Base-by-base conservation (phyloP, 108 stramenopile species). In the Nannochloropsis salina region DNA sequence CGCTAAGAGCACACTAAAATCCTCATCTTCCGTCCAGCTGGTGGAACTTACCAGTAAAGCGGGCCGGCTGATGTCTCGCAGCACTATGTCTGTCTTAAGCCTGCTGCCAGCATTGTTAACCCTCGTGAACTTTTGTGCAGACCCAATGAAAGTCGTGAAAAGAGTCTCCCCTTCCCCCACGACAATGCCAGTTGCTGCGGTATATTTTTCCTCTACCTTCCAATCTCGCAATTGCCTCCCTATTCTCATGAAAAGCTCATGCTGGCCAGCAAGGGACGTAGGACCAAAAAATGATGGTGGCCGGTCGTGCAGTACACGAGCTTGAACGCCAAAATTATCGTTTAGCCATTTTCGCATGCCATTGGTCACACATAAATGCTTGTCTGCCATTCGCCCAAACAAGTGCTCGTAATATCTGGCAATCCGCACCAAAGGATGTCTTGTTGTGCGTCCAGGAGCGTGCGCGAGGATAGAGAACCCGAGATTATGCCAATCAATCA, bases 11-110 rank as follows among this genome's bases (percentile, higher is more conserved):
- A 98, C 91, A 18, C 92, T 91, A 92, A 99, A 99, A 88, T 99
- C 99, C 90, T 99, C 99, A 84, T 99, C 99, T 1, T 96, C 93
- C 22, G 99, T 98, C 99, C 99, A 99, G 45, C 93, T 94, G 9
- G 99, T 99, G 6, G 95, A 94, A 80, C 94, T 94, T 11, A 96
- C 93, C 10, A 99, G 84, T 40, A 99, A 84, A 6, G 93, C 94
- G n/a, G 98, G 98, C 21, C 96, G 89, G 44, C 83, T 85, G 8
- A 80, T 82, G 10, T 80, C 85, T n/a, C 81, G 43, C 31, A 20
- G 44, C 44, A 44, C 85, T 12, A 9, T 45, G 87, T 41, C 84
- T 31, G 31, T 31, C 31, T 31, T 31, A 31, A 31, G 31, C 31
- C 31, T 31, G 31, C 31, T 31, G 31, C 31, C 31, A 31, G 31